phyloP scores from a whole-genome alignment of 352 stramenopile species.

The Globisporangium parvum region DNA sequence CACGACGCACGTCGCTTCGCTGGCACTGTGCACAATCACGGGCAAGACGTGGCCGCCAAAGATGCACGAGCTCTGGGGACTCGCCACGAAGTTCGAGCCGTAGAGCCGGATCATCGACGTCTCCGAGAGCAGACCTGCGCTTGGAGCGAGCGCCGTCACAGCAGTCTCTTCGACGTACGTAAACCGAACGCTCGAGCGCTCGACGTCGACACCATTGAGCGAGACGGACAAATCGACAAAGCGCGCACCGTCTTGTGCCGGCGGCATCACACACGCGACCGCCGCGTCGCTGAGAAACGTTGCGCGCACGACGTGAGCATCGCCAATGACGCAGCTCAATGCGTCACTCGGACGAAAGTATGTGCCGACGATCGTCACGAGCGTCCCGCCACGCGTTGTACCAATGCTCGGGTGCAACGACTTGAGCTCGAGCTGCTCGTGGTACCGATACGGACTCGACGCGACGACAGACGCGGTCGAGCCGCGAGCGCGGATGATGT shows the following conservation, averaged over 20 bases:
- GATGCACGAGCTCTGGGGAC: slow-evolving; percentile 18
- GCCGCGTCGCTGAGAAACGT: not conserved
- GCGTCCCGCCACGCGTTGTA: slow-evolving; percentile 19
- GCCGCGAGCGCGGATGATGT: slow-evolving; percentile 17
- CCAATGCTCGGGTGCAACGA: slow-evolving; percentile 19
- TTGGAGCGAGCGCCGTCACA: slow-evolving; percentile 23
- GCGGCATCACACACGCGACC: not conserved
- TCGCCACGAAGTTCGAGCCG: slow-evolving; percentile 24
- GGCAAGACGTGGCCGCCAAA: slow-evolving; percentile 22
- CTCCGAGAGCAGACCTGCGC: slow-evolving; percentile 16
- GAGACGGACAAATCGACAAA: not conserved
- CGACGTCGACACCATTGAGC: slow-evolving; percentile 1
- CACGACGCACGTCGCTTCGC: slow-evolving; percentile 26
- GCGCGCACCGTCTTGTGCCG: not conserved
- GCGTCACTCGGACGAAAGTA: slow-evolving; percentile 26
- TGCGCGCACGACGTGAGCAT: slow-evolving; percentile 10
- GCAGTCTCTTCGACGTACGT: slow-evolving; percentile 26
- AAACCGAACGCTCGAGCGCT: slow-evolving; percentile 14
- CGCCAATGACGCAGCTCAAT: slow-evolving; percentile 30
- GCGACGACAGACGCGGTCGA: not conserved
- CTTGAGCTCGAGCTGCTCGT: slow-evolving; percentile 21
- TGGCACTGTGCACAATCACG: slow-evolving; percentile 25
- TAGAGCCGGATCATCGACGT: slow-evolving; percentile 24
- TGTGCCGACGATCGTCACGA: slow-evolving; percentile 22
- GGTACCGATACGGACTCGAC: slow-evolving; percentile 26